Base-by-base conservation (phyloP, 768 basidiomycete species). In the Lentinula sp. region DNA sequence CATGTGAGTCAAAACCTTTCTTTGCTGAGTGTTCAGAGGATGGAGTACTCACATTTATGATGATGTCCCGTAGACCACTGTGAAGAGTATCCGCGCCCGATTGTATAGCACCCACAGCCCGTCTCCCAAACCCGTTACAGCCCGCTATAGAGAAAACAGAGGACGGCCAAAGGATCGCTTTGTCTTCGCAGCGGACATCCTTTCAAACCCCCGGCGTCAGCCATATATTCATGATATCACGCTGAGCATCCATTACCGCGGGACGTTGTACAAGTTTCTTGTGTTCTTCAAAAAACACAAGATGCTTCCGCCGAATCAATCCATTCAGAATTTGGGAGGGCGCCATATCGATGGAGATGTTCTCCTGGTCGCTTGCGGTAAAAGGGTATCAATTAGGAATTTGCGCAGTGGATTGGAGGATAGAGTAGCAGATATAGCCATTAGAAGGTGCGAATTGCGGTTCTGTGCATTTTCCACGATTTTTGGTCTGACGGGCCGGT, bases 221-320 rank as follows among this genome's bases (percentile, higher is more conserved):
- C 32, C 54, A 12, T 56, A 56, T 41, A 37, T 56, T 16, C 54
- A 56, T 20, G 54, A 56, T 35, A 36, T 16, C 36, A 41, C 10
- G 13, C 13, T 56, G 12, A 13, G 15, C 54, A 56, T 41, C 39
- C 33, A 6, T 1, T 41, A 56, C 37, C 13, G 36, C 54, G 6
- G 36, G n/a, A 56, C 4, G 16, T 18, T 37, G 10, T 56, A 39
- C 54, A 56, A 37, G 20, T 56, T 56, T 18, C 54, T 33, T 4
- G 54, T 56, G 20, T 56, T 56, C 36, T 41, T 56, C 54, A 56
- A 56, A 41, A 33, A 12, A 13, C 54, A 56, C 36, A 56, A 56
- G 20, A 37, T 15, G 16, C 54, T 56, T 23, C 54, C 54, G 33
- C 13, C 9, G 10, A 56, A 41, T 35, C 35, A 16, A 23, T 23